Evolutionary conservation across 495 filamentous ascomycete species (phyloP), one percentile per base, ranked within the genome.

Genomic region (Daldinia vernicosa): DNA sequence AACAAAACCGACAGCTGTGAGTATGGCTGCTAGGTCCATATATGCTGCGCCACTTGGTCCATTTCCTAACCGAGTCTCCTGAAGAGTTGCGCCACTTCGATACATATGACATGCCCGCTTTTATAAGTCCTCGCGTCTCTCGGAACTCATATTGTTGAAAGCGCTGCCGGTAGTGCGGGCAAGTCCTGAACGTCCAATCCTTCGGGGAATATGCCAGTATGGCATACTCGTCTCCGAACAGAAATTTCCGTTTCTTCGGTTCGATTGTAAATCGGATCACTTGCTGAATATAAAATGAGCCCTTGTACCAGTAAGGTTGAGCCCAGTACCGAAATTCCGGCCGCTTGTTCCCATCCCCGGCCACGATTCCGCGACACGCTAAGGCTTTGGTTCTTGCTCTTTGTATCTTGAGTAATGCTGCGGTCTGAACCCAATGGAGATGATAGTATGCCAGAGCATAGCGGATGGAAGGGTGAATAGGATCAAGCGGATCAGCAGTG

Each of bases 361-460:
- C 27, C 47, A 71, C 35, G 15, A 47, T 28, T 63, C 74, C 32
- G 56, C 64, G 8, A 32, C 70, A 69, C 1, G 45, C 19, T 7
- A 73, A 35, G 15, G 37, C 4, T 4, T 35, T 37, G 30, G 27
- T 52, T 37, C 70, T 63, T 12, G 22, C 40, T 26, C 17, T 59
- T 27, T 62, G 60, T 2, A 6, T 11, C 32, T 50, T 17, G 3
- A 6, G 47, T 11, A 26, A 62, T 50, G 0, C 19, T 32, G 62
- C 76, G 26, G 7, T 55, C 22, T 51, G 62, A 7, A 75, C 61
- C 50, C 62, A 62, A 57, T 75, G 9, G 59, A 75, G 37, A 50
- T 78, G 76, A 51, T 76, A 76, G 51, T 70, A 76, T 17, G 74
- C 53, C 4, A 76, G 45, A 50, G 64, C 40, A 27, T 71, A 76